A percentile compares a stretch with the other conserved stretches of the same genome.
These are phyloP conservation scores for Paxillus ammoniavirescens DNA, from an alignment of 768 basidiomycete species.

Conservation along the genomic window DNA sequence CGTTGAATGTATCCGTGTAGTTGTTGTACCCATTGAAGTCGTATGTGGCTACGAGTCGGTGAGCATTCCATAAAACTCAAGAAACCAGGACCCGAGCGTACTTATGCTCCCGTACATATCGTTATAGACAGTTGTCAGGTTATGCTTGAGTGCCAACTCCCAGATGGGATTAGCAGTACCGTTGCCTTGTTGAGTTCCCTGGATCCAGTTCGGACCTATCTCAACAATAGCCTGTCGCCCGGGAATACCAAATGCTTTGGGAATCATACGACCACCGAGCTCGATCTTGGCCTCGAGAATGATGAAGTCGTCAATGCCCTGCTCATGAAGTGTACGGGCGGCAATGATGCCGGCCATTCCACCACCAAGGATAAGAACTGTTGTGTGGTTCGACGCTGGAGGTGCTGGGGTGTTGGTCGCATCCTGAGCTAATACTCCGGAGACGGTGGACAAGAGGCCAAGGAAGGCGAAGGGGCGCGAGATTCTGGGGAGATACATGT, in stretches of 20 bases:
- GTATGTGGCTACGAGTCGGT: slow-evolving; percentile 44
- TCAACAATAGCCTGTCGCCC: slow-evolving; percentile 47
- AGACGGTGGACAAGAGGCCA: slow-evolving; percentile 2
- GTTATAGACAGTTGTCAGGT: slow-evolving; percentile 44
- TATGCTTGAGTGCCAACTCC: slow-evolving; percentile 53
- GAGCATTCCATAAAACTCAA: not conserved
- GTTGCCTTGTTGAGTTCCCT: slow-evolving; percentile 45
- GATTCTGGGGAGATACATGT: slow-evolving; percentile 13
- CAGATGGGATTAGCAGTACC: slow-evolving; percentile 62
- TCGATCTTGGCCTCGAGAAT: slow-evolving; percentile 58
- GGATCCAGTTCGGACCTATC: slow-evolving; percentile 62
- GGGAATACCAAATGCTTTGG: slow-evolving; percentile 40
- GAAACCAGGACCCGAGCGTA: slow-evolving; percentile 28
- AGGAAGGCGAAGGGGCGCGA: not conserved
- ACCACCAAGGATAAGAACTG: slow-evolving; percentile 62
- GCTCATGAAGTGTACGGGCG: slow-evolving; percentile 54
- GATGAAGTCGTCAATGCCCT: slow-evolving; percentile 56
- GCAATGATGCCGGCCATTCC: slow-evolving; percentile 67
- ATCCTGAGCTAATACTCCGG: slow-evolving; percentile 10
- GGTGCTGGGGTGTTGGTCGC: slow-evolving; percentile 2
- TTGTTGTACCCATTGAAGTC: slow-evolving; percentile 50
- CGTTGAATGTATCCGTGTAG: slow-evolving; percentile 44
- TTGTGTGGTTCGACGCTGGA: slow-evolving; percentile 17
- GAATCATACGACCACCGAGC: slow-evolving; percentile 62
- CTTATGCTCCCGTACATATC: slow-evolving; percentile 44